Conservation (phyloP, 192 early-diverging fungal genomes). For the Coemansia sp. region DNA sequence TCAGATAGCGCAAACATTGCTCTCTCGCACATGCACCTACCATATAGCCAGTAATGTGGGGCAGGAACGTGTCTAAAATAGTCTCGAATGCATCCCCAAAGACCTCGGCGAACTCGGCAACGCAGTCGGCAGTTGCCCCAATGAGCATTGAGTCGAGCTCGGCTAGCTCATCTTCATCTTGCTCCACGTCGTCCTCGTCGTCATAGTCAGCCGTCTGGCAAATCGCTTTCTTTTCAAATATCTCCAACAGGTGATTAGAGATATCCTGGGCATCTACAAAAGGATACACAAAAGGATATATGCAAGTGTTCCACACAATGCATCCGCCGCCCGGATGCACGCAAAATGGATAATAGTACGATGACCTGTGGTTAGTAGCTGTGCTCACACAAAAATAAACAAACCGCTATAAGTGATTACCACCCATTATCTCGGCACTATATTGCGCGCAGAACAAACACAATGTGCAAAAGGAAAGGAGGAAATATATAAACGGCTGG, state of each 20-base stretch:
- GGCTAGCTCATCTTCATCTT: conserved; percentile 82
- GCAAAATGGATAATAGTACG: neutral
- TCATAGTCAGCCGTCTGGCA: conserved; percentile 62
- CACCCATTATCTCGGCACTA: neutral
- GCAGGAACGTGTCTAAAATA: conserved; percentile 78
- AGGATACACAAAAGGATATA: neutral
- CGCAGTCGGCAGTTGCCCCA: conserved; percentile 76
- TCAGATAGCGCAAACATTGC: conserved; percentile 5
- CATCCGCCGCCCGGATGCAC: neutral
- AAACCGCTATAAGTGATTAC: conserved; percentile 1
- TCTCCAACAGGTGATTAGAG: conserved; percentile 45
- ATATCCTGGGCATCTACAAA: conserved; percentile 46
- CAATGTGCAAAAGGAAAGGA: neutral
- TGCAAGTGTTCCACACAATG: neutral
- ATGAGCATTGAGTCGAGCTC: conserved; percentile 84
- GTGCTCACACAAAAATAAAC: neutral
- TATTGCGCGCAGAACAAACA: neutral
- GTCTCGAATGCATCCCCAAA: conserved; percentile 74
- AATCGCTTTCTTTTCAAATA: conserved; percentile 72
- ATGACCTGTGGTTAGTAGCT: neutral
- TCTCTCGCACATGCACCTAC: conserved; percentile 25
- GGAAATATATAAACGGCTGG: neutral
- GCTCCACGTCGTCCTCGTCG: conserved; percentile 59
- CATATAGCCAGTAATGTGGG: conserved; percentile 79
- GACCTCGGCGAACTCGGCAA: conserved; percentile 71